Conservation (phyloP, 805 yeast genomes). For the Helenozyma rhizophorensis region DNA sequence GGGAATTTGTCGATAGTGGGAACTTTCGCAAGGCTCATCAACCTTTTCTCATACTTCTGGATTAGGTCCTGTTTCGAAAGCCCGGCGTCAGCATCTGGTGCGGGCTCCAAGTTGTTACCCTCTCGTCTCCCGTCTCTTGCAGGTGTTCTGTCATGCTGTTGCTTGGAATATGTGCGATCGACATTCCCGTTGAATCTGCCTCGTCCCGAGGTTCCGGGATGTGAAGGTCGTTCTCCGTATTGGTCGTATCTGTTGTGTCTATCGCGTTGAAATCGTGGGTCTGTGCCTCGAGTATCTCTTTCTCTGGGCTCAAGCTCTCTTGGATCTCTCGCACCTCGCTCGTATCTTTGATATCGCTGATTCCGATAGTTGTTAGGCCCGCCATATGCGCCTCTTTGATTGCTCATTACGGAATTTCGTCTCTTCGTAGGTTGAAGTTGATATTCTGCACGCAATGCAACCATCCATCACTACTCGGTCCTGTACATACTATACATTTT, state of each 20-base stretch:
- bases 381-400: background rate
- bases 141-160: slow-evolving; percentile 3
- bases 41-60: slow-evolving; percentile 19
- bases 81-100: slow-evolving; percentile 11
- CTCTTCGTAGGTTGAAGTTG: no score
- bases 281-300: slow-evolving; percentile 13
- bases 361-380: background rate
- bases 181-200: no score
- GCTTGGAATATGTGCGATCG: no score
- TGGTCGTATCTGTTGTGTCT: background rate
- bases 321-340: background rate
- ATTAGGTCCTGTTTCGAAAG: slow-evolving; percentile 20
- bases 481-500: no score
- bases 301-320: slow-evolving; percentile 4
- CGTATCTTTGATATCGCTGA: no score
- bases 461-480: no score
- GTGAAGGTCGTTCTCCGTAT: no score
- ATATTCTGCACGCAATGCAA: no score
- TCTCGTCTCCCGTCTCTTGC: slow-evolving; percentile 16
- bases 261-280: slow-evolving; percentile 3
- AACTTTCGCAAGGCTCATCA: slow-evolving; percentile 33
- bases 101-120: slow-evolving; percentile 2
- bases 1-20: slow-evolving; percentile 49
- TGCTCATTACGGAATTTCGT: no score
- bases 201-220: no score